These are phyloP conservation scores for Periconia sp. DNA, from an alignment of 2,329 filamentous ascomycete species.

Conservation along the genomic window DNA sequence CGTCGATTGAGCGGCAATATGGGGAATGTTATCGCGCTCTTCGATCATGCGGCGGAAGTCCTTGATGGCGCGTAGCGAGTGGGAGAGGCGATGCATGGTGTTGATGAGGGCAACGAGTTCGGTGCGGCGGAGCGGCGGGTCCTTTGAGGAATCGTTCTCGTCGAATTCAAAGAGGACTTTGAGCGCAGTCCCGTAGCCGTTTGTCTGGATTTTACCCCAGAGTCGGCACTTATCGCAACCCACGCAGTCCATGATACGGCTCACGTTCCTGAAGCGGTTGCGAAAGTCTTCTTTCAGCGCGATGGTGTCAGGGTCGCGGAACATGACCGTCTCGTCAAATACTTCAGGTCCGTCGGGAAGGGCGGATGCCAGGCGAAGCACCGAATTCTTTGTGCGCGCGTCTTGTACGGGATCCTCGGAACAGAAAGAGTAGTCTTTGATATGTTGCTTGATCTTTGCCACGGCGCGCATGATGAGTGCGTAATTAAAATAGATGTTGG, in stretches of 20 bases:
- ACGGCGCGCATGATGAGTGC: constrained; percentile 90
- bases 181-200: constrained; percentile 89
- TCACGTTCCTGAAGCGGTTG: constrained; percentile 95
- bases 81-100: constrained; percentile 83
- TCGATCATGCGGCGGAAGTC: constrained; percentile 65
- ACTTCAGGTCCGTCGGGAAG: constrained; percentile 72
- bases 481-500: constrained; percentile 99
- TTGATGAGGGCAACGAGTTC: constrained; percentile 95
- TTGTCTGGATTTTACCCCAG: constrained; percentile 96
- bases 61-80: constrained; percentile 73
- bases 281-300: constrained; percentile 95
- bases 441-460: constrained; percentile 81
- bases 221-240: constrained; percentile 98
- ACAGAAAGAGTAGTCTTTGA: constrained; percentile 88
- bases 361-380: constrained; percentile 71
- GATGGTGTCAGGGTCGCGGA: constrained; percentile 70
- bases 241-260: constrained; percentile 96
- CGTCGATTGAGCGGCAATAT: constrained; percentile 14
- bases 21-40: constrained; percentile 36
- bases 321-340: constrained; percentile 96
- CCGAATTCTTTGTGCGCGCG: constrained; percentile 74
- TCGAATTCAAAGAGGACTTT: constrained; percentile 97
- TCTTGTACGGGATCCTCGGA: constrained; percentile 82
- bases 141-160: constrained; percentile 61
- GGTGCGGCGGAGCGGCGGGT: constrained; percentile 77